Conservation (phyloP, 176 grass and related monocot genomes). For the Avena sativa region DNA sequence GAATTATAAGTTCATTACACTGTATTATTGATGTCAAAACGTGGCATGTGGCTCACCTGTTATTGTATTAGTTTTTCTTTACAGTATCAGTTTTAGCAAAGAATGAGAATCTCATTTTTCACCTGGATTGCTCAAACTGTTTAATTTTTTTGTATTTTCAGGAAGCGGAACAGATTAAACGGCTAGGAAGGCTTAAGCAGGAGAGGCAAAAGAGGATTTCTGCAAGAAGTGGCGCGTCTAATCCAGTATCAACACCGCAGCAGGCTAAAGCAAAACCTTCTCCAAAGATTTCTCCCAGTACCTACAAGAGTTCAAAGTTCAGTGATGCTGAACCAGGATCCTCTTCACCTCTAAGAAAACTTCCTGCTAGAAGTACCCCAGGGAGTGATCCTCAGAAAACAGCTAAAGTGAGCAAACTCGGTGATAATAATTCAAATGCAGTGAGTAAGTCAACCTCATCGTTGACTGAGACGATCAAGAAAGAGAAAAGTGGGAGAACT, state of each 20-base stretch:
- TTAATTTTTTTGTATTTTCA: constrained; percentile 30
- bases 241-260: constrained; percentile 50
- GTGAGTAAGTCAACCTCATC: constrained; percentile 79
- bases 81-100: background rate
- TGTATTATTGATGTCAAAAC: constrained; percentile 28
- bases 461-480: constrained; percentile 59
- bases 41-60: background rate
- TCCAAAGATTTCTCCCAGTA: constrained; percentile 50
- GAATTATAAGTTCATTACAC: background rate
- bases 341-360: constrained; percentile 55
- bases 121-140: constrained; percentile 13
- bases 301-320: constrained; percentile 67
- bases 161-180: constrained; percentile 93
- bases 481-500: constrained; percentile 64
- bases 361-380: constrained; percentile 47
- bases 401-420: constrained; percentile 49
- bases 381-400: constrained; percentile 49
- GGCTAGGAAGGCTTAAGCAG: constrained; percentile 84
- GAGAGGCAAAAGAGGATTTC: constrained; percentile 97
- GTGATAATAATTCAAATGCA: constrained; percentile 33
- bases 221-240: constrained; percentile 54
- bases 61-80: background rate
- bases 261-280: constrained; percentile 60
- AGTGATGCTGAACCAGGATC: constrained; percentile 50
- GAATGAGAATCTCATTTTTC: background rate